Evolutionary conservation across 73 alveolate genomes (phyloP).

Genomic region (Paraurostyla sp.): DNA sequence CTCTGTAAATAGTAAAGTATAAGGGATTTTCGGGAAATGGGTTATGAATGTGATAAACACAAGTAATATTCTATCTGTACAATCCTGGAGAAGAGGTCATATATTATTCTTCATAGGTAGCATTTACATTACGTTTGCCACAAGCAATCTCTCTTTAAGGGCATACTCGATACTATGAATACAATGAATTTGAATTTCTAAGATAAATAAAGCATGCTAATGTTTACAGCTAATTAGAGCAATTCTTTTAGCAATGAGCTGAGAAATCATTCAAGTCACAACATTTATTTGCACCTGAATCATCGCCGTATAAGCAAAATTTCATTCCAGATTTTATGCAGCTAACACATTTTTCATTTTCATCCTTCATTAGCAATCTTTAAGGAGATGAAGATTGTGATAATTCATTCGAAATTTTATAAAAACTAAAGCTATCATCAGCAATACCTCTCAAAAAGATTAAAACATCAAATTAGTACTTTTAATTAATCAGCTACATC

Average conservation of each 20-base stretch:
- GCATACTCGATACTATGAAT: conserved; percentile 53
- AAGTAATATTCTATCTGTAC: conserved; percentile 26
- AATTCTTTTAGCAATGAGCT: conserved; percentile 36
- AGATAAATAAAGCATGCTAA: not conserved
- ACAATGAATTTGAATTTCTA: conserved; percentile 33
- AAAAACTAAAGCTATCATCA: no score
- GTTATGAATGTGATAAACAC: conserved; percentile 51
- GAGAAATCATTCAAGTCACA: conserved; percentile 47
- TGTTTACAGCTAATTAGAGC: conserved; percentile 48
- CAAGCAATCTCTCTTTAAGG: conserved; percentile 59
- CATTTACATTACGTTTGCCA: conserved; percentile 48
- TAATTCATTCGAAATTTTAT: no score
- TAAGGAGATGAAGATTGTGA: no score
- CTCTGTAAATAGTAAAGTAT: conserved; percentile 55
- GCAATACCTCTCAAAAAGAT: no score
- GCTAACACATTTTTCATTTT: conserved; percentile 55
- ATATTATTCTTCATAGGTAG: conserved; percentile 30
- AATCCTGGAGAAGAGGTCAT: conserved; percentile 28
- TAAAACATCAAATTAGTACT: no score
- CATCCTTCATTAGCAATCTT: conserved; percentile 36
- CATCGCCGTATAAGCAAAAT: conserved; percentile 47
- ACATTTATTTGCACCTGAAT: conserved; percentile 42
- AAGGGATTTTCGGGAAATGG: conserved; percentile 49
- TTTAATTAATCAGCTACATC: no score
- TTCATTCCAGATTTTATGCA: conserved; percentile 47